Evolutionary conservation across 495 filamentous ascomycete species (phyloP), one percentile per base, ranked within the genome.

Genomic region (Pyrenula aspistea): DNA sequence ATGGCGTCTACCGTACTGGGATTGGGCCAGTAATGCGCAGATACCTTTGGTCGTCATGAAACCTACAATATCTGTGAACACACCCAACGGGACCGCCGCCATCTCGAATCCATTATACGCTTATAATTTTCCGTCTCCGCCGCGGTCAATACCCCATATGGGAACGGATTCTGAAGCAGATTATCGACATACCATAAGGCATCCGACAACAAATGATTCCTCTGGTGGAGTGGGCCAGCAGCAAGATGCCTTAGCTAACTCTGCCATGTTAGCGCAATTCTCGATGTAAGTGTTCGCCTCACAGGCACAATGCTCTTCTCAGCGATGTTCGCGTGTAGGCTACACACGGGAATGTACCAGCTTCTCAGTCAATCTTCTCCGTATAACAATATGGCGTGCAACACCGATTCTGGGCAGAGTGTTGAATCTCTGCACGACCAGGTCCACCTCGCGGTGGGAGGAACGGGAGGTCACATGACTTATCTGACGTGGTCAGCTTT

Each of bases 401-500:
- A 47, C 22, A 25, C 22, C 15, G 63, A 59, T 21, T 59, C 25
- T 49, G 54, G 54, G 11, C 56, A 61, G 47, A 65, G 51, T 12
- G 36, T 64, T 22, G 63, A 64, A 24, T 58, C 63, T 23, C 54
- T 87, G 2, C 85, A 89, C 63, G 82, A 87, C 64, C 74, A 70
- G 2, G 77, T 88, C 51, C 85, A 88, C 59, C 65, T 59, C 21
- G 56, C 70, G 4, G 76, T 76, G 12, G 77, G 84, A 10, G 69
- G 69, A 25, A 77, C 73, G n/a, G 84, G 86, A 0, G 31, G 31
- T 4, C 84, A 88, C 62, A 86, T 89, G 83, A 71, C 73, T 1
- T 76, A 76, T 58, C 73, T 85, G 23, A 77, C 78, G 0, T 86
- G 81, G 59, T 82, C 87, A 2, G 79, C 80, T 15, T 90, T 87